These are phyloP conservation scores for Talaromyces wortmannii DNA, from an alignment of 495 filamentous ascomycete species.

Conservation along the genomic window DNA sequence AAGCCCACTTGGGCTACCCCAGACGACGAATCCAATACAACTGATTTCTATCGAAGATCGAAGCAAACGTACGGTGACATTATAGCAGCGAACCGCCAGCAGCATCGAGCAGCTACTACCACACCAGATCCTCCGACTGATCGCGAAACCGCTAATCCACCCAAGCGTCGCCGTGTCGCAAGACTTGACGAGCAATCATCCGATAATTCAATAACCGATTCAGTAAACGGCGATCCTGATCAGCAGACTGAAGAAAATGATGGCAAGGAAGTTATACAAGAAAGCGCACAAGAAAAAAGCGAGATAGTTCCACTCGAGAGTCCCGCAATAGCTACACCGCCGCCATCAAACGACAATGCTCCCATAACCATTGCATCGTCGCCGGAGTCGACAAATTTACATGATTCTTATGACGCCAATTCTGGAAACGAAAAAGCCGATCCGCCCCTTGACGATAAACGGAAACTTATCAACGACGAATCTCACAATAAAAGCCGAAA, in stretches of 20 bases:
- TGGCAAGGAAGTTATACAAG: too few species aligned
- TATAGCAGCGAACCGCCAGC: conserved; percentile 43
- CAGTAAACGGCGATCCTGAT: background rate
- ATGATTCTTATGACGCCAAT: too few species aligned
- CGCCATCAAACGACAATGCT: too few species aligned
- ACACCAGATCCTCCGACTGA: conserved; percentile 5
- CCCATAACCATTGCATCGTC: too few species aligned
- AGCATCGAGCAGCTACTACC: conserved; percentile 14
- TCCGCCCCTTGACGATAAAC: too few species aligned
- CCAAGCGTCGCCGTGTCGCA: conserved; percentile 9
- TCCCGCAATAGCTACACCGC: too few species aligned
- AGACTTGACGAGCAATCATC: conserved; percentile 2
- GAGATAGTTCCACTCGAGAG: too few species aligned
- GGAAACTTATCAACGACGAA: too few species aligned
- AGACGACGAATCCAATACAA: conserved; percentile 27
- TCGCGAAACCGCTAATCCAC: background rate
- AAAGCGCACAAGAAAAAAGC: too few species aligned
- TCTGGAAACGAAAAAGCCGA: too few species aligned
- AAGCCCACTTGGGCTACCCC: conserved; percentile 52
- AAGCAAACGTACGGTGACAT: conserved; percentile 55
- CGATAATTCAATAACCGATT: conserved; percentile 7
- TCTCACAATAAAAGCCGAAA: background rate
- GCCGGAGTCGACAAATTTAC: too few species aligned
- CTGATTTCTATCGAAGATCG: conserved; percentile 62
- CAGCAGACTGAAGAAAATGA: too few species aligned